Evolutionary conservation across 495 filamentous ascomycete species (phyloP), one percentile per base, ranked within the genome.

Genomic region (Podospora comata): DNA sequence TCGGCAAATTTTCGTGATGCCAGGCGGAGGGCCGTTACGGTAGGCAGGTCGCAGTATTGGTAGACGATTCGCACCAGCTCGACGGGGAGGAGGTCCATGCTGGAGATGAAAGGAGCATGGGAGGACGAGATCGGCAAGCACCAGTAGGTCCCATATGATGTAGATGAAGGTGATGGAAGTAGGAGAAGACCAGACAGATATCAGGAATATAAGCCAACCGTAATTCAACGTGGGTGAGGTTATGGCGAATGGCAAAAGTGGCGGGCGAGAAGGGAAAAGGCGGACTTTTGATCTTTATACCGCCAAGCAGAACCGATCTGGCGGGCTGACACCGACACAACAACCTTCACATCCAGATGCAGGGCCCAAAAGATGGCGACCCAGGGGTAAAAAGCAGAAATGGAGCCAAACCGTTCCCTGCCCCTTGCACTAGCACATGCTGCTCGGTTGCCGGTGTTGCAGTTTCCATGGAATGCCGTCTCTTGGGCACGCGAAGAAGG

Each of bases 31-130:
- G 76, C 76, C 61, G 74, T 76, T 58, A 80, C 76, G 5, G 79
- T 71, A 53, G 75, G 62, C 20, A 67, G 65, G 61, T 82, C 82
- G 72, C 81, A 83, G 67, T 76, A 76, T 56, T 78, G 72, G 67
- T 78, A 84, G 70, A 84, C 77, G 73, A 82, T 79, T 68, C 78
- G 75, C 54, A 84, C 65, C 59, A 84, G 78, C 78, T 84, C 82
- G 63, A 82, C 80, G 13, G 82, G 82, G 57, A 83, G 76, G 64
- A 58, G 65, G 59, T 79, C 75, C 77, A 79, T 79, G 34, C 62
- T 75, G 71, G 65, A 5, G 48, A 53, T 13, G 39, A 48, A 11
- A 48, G 39, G 39, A 13, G 13, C 39, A 48, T 48, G 39, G 39
- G 13, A 16, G 39, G 39, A 13, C 6, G 13, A 3, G 15, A 48